Base-by-base conservation (phyloP, 768 basidiomycete species). In the Lentinula sp. region DNA sequence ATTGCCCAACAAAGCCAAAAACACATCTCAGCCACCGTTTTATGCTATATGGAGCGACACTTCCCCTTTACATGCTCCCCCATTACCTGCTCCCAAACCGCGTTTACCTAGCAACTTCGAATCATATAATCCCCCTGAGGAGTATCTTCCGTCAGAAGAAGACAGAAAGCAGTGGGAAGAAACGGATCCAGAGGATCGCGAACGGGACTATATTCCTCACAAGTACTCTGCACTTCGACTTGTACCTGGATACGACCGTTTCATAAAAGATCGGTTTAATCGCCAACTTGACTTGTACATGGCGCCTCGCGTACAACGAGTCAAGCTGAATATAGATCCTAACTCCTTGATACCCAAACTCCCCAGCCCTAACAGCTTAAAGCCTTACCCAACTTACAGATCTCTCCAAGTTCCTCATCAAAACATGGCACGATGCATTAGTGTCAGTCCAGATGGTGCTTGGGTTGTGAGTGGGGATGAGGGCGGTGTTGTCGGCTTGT, bases 41-140 rank as follows among this genome's bases (percentile, higher is more conserved):
- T 96, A 93, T 71, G 79, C 88, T 15, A 90, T 99, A 62, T 99
- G 97, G 97, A 86, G 87, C 35, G 86, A 91, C 64, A 78, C 84
- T 16, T 79, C 88, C n/a, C 81, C 88, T 0, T 77, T 78, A 3
- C 88, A 91, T 65, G 80, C 89, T 1, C 93, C 97, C 59, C 93
- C 94, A 34, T 86, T 95, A 63, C 91, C 95, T 35, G 95, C 97
- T 10, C 97, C 97, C 1, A 97, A 98, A 73, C 84, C 85, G 1
- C 81, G 83, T 15, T 85, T 97, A 1, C 97, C 97, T 2, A 91
- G 87, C 11, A 90, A 98, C 65, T 86, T 89, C n/a, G 95, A 98
- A 74, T 98, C 96, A 0, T 99, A 98, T 73, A 99, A 99, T 70
- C 97, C 97, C 35, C 97, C 97, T 5, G 93, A 88, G 68, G 97